Base-by-base conservation (phyloP, 768 basidiomycete genomes). In the Kwoniella europaea region DNA sequence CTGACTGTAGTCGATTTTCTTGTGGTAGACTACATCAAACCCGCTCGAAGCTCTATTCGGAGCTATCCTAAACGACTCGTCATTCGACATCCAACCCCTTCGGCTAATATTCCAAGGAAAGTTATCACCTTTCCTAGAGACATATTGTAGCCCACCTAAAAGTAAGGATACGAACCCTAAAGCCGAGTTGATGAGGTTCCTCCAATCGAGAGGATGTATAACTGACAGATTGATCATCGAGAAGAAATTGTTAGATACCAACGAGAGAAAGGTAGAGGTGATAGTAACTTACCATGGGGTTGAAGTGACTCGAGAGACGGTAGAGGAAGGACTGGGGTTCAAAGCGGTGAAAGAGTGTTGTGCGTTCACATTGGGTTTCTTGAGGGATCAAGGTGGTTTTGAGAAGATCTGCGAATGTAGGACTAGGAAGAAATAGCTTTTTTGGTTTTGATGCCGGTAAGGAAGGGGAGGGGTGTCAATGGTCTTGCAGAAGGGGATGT, bases 21-120 rank as follows among this genome's bases (percentile, higher is more conserved):
- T 29, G 18, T 13, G 10, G 12, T 27, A 71, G 65, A 43, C 56
- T 10, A 68, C 55, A 15, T 68, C 74, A 5, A 72, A 75, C 22
- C 57, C 74, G 7, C 61, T 71, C 10, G 76, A 79, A 67, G 67
- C 71, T 6, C 55, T 77, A 24, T 46, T 79, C 6, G 76, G 76
- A 4, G 78, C 76, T 3, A 71, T 77, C 44, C 44, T 73, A 0
- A 60, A 67, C 22, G 78, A 79, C 56, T 69, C 70, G 6, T 27
- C 52, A 18, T 74, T 64, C 53, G 53, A 68, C 24, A 24, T 79
- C 41, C 15, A 27, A 13, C 63, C 63, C 16, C 44, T 46, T 22
- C 59, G 68, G 4, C 52, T 56, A 24, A 43, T 79, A 10, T 76
- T 71, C 66, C 18, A 59, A 4, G 58, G 65, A 3, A 65, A 66